Base-by-base conservation (phyloP, 768 basidiomycete species). In the Leccinum broughii region DNA sequence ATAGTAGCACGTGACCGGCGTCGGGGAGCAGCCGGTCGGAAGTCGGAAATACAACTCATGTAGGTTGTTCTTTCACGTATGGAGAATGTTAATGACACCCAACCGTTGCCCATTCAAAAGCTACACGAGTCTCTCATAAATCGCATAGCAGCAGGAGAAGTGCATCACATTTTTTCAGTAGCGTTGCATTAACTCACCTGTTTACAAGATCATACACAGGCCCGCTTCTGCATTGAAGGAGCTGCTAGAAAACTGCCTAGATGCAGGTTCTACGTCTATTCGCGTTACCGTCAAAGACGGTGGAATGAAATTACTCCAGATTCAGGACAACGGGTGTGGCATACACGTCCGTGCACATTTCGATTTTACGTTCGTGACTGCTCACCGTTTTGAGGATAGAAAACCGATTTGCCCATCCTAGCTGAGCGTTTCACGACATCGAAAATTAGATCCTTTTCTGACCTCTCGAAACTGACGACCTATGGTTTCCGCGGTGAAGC, bases 401-500 rank as follows among this genome's bases (percentile, higher is more conserved):
- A 90, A 85, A 71, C 80, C 8, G 95, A 98, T 68, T 78, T 99
- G 3, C 88, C 93, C 1, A 88, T 99, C 22, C 81, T 99, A 6
- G 95, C 96, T 44, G 91, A 95, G 72, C 82, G 97, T 6, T 98
- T 96, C 70, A 96, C 96, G 14, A 99, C 97, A 0, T 96, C 94
- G 3, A 99, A 98, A 69, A 76, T 99, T 5, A 83, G 86, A 1
- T 84, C 85, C 0, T 99, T 93, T 68, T 87, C 90, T 4, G 97
- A 99, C 69, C 73, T 99, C 56, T 85, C 87, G 35, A 80, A 79
- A n/a, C 80, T 99, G 37, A 81, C 83, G 2, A 98, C 96, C 0
- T 98, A 98, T 72, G 97, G 97, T 1, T 99, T 99, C 74, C 85
- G 97, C 55, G 96, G 97, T 30, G 97, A 99, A 76, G 97, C 97